Evolutionary conservation across 768 basidiomycete genomes (phyloP), one percentile per base, ranked within the genome.

Genomic region (Lanmaoa pseudosensibilis): DNA sequence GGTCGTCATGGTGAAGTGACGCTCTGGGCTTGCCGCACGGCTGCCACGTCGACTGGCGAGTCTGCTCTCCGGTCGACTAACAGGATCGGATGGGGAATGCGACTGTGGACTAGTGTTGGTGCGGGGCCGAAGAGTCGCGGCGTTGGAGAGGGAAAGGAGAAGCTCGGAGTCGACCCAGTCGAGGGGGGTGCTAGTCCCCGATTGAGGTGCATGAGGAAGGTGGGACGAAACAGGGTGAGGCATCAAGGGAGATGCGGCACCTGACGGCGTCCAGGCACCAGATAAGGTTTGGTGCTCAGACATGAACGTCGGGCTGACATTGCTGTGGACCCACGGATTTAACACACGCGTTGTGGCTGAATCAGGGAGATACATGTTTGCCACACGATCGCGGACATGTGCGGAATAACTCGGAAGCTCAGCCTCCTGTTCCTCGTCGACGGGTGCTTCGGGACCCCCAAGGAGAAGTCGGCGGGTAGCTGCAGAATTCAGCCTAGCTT

Each of bases 151-250:
- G 2, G 86, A 87, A 16, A 87, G 75, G 48, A 94, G 75, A 4
- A 96, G 80, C 73, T 94, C 94, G 6, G 89, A 89, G 70, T 94
- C 92, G 54, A 92, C 83, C 85, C 88, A 92, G 50, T 90, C 86
- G 50, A 90, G 77, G 4, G 84, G 80, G 0, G 79, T 75, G 53
- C 73, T 72, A 41, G 73, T 62, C 50, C 74, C 77, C 21, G 80
- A 68, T 16, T 74, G 77, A 19, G 80, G 83, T 13, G 66, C 74
- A 41, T 79, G 78, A 2, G 83, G 55, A 41, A 72, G 59, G 73
- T 71, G 41, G 18, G 63, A 65, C 4, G 57, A 59, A 36, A 52
- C 45, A 5, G 62, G 60, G 56, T 76, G 73, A 4, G 73, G 67
- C 44, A 76, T 70, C 3, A 77, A 64, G 1, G 81, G 81, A 6